These are phyloP conservation scores for Coemansia sp. DNA, from an alignment of 192 early-diverging fungal genomes.

Conservation along the genomic window DNA sequence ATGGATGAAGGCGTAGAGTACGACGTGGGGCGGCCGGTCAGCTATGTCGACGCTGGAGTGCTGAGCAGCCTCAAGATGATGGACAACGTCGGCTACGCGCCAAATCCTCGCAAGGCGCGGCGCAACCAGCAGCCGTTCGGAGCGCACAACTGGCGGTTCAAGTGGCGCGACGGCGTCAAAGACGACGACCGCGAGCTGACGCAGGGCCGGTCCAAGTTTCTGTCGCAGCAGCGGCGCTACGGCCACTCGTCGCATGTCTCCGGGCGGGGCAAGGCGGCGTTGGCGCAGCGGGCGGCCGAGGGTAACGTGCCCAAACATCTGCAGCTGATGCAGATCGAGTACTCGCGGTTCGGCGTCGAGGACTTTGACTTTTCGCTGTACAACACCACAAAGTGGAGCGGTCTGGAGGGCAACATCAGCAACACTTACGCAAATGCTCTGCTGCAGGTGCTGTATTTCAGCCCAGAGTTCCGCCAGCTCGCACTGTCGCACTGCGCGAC, in stretches of 20 bases:
- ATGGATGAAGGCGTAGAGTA: conserved; percentile 69
- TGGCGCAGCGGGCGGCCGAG: conserved; percentile 1
- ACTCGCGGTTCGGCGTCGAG: conserved; percentile 90
- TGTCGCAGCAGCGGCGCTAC: conserved; percentile 46
- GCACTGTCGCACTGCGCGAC: conserved; percentile 72
- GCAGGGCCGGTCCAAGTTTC: conserved; percentile 42
- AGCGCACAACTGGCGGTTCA: conserved; percentile 20
- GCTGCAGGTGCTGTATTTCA: conserved; percentile 83
- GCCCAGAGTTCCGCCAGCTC: conserved; percentile 61
- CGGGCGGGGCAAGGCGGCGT: neutral
- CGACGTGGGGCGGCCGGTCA: conserved; percentile 72
- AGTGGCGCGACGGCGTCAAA: conserved; percentile 27
- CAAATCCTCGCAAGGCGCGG: conserved; percentile 70
- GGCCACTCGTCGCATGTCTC: conserved; percentile 2
- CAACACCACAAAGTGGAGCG: conserved; percentile 83
- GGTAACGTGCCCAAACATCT: conserved; percentile 43
- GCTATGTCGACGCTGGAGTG: conserved; percentile 73
- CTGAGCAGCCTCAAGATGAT: conserved; percentile 80
- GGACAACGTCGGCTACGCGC: conserved; percentile 93
- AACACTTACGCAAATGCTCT: conserved; percentile 91
- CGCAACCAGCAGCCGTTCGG: conserved; percentile 72
- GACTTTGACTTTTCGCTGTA: conserved; percentile 99
- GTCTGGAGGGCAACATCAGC: conserved; percentile 86
- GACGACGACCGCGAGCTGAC: conserved; percentile 46
- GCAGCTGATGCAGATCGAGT: conserved; percentile 48